phyloP scores from a whole-genome alignment of 116 monocot genomes.

The Zostera marina region DNA sequence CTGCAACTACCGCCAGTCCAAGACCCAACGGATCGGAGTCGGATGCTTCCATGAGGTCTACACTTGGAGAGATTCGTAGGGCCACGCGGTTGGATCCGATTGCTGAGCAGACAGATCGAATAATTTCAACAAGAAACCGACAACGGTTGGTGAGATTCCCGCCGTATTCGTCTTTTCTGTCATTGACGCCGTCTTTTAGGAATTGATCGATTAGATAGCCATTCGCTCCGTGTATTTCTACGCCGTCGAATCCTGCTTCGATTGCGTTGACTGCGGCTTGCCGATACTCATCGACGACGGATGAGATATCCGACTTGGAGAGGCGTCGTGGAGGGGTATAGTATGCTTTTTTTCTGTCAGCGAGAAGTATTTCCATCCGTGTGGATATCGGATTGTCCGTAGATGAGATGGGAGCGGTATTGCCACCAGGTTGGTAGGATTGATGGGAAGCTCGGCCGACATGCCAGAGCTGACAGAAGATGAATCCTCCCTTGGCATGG shows the following conservation, averaged over 20 bases:
- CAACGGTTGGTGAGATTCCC: slow-evolving; percentile 16
- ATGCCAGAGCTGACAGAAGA: slow-evolving; percentile 98
- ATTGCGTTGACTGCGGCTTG: slow-evolving; percentile 62
- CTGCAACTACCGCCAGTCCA: slow-evolving; percentile 5
- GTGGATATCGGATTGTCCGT: slow-evolving; percentile 69
- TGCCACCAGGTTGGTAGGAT: slow-evolving; percentile 65
- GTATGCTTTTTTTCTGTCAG: slow-evolving; percentile 47
- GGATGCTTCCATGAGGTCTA: slow-evolving; percentile 3
- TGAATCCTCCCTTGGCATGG: slow-evolving; percentile 74
- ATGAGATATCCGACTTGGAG: slow-evolving; percentile 45
- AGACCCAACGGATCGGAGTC: slow-evolving; percentile 14
- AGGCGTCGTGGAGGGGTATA: slow-evolving; percentile 56
- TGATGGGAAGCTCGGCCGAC: slow-evolving; percentile 85
- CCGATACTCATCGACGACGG: slow-evolving; percentile 50
- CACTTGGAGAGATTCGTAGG: slow-evolving; percentile 9
- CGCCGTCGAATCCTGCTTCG: no score
- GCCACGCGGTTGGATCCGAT: slow-evolving; percentile 14
- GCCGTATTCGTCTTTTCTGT: slow-evolving; percentile 11
- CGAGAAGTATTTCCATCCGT: slow-evolving; percentile 71
- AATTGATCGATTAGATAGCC: slow-evolving; percentile 17
- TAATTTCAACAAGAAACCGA: slow-evolving; percentile 8
- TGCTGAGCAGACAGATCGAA: slow-evolving; percentile 7
- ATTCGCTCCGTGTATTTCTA: slow-evolving; percentile 15
- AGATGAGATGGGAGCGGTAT: slow-evolving; percentile 58
- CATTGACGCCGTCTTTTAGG: slow-evolving; percentile 17